phyloP scores from a whole-genome alignment of 345 rosid genomes.

The Xanthoceras sorbifolium region DNA sequence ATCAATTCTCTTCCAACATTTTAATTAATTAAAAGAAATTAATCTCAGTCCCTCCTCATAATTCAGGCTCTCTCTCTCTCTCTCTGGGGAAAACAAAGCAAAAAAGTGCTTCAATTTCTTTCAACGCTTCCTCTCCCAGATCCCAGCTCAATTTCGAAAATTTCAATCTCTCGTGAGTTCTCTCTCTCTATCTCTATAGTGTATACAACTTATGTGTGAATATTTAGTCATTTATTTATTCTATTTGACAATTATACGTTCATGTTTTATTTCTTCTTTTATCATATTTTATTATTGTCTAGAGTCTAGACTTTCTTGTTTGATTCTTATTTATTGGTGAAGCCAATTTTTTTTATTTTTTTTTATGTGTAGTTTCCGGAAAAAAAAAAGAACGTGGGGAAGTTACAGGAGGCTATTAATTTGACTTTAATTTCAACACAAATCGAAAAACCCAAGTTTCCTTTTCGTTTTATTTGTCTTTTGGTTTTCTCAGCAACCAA shows the following conservation, averaged over 20 bases:
- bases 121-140: background rate
- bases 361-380: constrained; percentile 9
- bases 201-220: background rate
- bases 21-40: background rate
- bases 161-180: constrained; percentile 8
- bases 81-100: constrained; percentile 1
- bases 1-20: background rate
- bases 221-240: no score
- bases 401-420: background rate
- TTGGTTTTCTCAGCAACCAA: background rate
- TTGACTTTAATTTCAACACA: background rate
- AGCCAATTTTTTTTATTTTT: background rate
- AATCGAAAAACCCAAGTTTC: background rate
- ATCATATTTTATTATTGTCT: background rate
- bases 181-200: background rate
- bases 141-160: constrained; percentile 4
- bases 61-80: background rate
- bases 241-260: background rate
- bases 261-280: background rate
- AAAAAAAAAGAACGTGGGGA: background rate
- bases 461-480: background rate
- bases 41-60: background rate
- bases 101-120: background rate
- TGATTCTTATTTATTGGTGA: background rate
- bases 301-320: background rate